phyloP scores from a whole-genome alignment of 2,329 filamentous ascomycete genomes.

The Geosmithia putterillii region DNA sequence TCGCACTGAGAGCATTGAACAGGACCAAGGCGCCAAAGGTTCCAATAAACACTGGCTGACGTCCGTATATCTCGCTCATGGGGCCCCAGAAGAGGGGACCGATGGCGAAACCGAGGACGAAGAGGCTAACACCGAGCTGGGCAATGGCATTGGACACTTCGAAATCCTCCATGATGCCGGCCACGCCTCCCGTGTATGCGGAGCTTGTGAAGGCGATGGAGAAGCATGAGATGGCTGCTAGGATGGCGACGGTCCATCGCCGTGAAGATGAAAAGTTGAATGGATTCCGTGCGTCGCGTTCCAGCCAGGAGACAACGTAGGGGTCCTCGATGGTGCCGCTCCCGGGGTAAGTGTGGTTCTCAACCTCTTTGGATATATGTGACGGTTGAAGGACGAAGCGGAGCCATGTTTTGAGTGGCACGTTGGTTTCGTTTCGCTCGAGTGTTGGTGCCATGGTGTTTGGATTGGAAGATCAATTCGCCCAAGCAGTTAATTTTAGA shows the following conservation, averaged over 20 bases:
- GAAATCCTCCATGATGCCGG: not conserved
- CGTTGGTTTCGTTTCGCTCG: no score
- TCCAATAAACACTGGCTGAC: conserved; percentile 21
- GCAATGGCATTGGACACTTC: conserved; percentile 6
- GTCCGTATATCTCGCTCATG: conserved; percentile 34
- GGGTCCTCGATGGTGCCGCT: conserved; percentile 50
- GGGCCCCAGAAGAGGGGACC: conserved; percentile 36
- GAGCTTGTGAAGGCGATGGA: conserved; percentile 53
- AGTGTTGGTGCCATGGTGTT: no score
- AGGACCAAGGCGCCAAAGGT: conserved; percentile 33
- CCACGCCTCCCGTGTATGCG: conserved; percentile 35
- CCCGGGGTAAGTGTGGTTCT: conserved; percentile 38
- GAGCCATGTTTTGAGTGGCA: no score
- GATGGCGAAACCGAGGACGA: conserved; percentile 40
- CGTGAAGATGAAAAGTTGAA: conserved; percentile 37
- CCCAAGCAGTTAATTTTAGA: no score
- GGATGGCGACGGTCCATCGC: conserved; percentile 51
- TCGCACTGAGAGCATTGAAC: conserved; percentile 46
- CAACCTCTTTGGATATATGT: no score
- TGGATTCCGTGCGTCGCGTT: conserved; percentile 51
- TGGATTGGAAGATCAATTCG: no score
- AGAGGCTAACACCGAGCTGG: conserved; percentile 20
- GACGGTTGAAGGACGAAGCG: no score
- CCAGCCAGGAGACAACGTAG: conserved; percentile 50
- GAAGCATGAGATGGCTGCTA: conserved; percentile 49